Conservation (phyloP, 2,329 filamentous ascomycete species). For the Aspergillus oerlinghausenensis region DNA sequence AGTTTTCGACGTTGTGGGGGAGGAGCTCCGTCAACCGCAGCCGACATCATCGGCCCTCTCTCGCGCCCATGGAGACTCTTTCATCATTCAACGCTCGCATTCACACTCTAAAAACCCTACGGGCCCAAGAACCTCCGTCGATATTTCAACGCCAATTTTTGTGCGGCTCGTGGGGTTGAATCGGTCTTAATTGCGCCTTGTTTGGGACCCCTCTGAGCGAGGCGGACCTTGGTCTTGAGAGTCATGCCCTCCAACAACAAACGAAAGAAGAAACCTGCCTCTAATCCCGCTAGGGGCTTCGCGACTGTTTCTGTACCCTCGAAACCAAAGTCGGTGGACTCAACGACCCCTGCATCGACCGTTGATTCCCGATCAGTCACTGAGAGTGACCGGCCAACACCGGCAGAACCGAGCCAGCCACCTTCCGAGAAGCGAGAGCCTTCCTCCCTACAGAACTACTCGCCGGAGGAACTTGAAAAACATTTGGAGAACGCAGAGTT, state of each 20-base stretch:
- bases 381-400: conserved; percentile 27
- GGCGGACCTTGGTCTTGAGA: not conserved
- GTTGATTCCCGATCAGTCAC: conserved; percentile 27
- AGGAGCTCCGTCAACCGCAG: conserved; percentile 17
- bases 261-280: conserved; percentile 87
- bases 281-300: conserved; percentile 87
- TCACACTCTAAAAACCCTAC: not conserved
- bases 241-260: conserved; percentile 67
- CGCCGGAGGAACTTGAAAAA: conserved; percentile 82
- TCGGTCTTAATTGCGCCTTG: not conserved
- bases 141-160: not conserved
- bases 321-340: conserved; percentile 58
- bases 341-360: conserved; percentile 24
- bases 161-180: not conserved
- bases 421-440: conserved; percentile 12
- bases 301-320: conserved; percentile 90
- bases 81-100: not conserved
- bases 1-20: conserved; percentile 32
- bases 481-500: conserved; percentile 89
- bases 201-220: not conserved
- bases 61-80: conserved; percentile 1
- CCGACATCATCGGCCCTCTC: conserved; percentile 13
- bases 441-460: conserved; percentile 52
- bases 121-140: not conserved
- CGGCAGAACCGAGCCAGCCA: conserved; percentile 14